Evolutionary conservation across 805 yeast genomes (phyloP).

Genomic region (Myxozyma vanderwaltii): DNA sequence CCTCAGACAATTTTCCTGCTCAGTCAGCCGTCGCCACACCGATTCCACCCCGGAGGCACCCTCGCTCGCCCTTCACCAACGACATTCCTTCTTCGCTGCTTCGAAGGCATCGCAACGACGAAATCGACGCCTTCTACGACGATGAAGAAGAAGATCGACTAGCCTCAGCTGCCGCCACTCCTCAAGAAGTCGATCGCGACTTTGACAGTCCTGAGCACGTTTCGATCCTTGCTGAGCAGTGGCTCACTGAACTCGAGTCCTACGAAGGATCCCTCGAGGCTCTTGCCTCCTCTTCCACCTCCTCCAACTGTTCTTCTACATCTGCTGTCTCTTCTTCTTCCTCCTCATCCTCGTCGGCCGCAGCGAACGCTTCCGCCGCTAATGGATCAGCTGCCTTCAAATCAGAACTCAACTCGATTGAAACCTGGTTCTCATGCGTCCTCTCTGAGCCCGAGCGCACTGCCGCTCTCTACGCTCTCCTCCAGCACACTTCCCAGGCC

Average conservation of each 20-base stretch:
- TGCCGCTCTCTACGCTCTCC: slow-evolving; percentile 44
- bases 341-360: slow-evolving; percentile 26
- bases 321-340: slow-evolving; percentile 19
- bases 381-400: slow-evolving; percentile 39
- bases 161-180: slow-evolving; percentile 1
- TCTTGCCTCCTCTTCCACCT: slow-evolving; percentile 38
- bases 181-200: neutral
- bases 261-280: slow-evolving; percentile 41
- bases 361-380: slow-evolving; percentile 26
- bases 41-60: slow-evolving; percentile 29
- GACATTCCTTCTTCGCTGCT: neutral
- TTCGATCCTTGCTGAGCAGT: slow-evolving; percentile 37
- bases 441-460: slow-evolving; percentile 45
- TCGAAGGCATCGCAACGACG: slow-evolving; percentile 6
- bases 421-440: slow-evolving; percentile 46
- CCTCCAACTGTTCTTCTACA: slow-evolving; percentile 20
- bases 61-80: slow-evolving; percentile 24
- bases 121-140: slow-evolving; percentile 4
- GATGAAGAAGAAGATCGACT: neutral
- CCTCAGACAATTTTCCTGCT: slow-evolving; percentile 3
- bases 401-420: slow-evolving; percentile 44
- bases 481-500: slow-evolving; percentile 43
- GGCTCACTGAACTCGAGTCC: slow-evolving; percentile 43
- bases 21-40: slow-evolving; percentile 14
- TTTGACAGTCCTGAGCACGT: slow-evolving; percentile 6